Evolutionary conservation across 2,329 filamentous ascomycete species (phyloP).

Genomic region (Calcarisporium arbuscula): DNA sequence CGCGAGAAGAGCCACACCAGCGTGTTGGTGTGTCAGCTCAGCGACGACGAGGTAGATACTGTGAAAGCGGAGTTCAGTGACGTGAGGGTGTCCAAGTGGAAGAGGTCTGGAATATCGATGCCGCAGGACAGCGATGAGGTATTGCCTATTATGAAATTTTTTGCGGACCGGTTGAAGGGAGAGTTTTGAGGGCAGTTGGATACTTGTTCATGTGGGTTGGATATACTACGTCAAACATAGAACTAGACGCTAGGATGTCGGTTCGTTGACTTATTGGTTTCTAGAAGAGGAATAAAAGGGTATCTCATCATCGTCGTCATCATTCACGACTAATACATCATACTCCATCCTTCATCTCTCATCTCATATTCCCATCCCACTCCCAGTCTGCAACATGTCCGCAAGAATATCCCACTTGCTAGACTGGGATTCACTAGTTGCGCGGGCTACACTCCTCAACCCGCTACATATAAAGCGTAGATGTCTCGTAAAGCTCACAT

Average conservation of each 20-base stretch:
- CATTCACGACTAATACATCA: conserved; percentile 7
- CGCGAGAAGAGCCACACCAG: conserved; percentile 55
- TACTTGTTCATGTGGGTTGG: too few relatives aligned
- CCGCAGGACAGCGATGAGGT: conserved; percentile 79
- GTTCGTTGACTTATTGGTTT: too few relatives aligned
- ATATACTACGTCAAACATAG: too few relatives aligned
- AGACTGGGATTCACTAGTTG: conserved; percentile 54
- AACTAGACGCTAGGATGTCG: too few relatives aligned
- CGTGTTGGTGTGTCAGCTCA: conserved; percentile 54
- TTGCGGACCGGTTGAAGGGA: conserved; percentile 54
- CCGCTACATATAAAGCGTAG: conserved; percentile 67
- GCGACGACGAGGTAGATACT: conserved; percentile 55
- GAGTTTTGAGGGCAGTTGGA: conserved; percentile 12
- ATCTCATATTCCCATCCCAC: too few relatives aligned
- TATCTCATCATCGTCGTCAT: conserved; percentile 18
- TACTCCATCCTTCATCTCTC: too few relatives aligned
- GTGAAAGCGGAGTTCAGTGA: conserved; percentile 61
- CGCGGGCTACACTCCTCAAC: conserved; percentile 67
- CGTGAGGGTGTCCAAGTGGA: conserved; percentile 64
- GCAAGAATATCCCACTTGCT: conserved; percentile 74
- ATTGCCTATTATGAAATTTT: conserved; percentile 81
- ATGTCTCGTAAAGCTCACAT: conserved; percentile 56
- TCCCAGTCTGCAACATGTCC: conserved; percentile 63
- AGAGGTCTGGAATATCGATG: conserved; percentile 70
- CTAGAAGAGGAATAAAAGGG: conserved; percentile 12